phyloP scores from a whole-genome alignment of 495 filamentous ascomycete genomes.

The Neurospora tetraspora region DNA sequence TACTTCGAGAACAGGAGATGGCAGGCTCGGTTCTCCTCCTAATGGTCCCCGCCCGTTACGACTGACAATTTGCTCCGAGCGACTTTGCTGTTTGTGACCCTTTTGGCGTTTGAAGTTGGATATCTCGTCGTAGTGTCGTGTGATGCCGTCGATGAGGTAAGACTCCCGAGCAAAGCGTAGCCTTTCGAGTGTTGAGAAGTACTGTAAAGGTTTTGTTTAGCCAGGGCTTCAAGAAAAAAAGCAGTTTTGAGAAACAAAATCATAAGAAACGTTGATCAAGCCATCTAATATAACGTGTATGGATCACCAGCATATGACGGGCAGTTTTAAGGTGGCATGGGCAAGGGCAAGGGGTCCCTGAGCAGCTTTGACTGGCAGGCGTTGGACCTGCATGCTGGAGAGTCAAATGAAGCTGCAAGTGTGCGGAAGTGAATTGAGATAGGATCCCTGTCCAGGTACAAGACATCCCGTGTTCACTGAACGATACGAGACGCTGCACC shows the following conservation, averaged over 20 bases:
- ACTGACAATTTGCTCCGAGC: slow-evolving; percentile 29
- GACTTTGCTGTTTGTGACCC: slow-evolving; percentile 21
- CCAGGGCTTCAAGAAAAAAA: slow-evolving; percentile 3
- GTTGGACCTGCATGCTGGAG: slow-evolving; percentile 22
- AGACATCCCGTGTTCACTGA: background rate
- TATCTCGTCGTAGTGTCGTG: slow-evolving; percentile 33
- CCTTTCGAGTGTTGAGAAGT: slow-evolving; percentile 57
- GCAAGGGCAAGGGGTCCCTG: slow-evolving; percentile 11
- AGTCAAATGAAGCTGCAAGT: slow-evolving; percentile 15
- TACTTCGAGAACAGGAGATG: slow-evolving; percentile 30
- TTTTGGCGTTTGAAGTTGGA: slow-evolving; percentile 30
- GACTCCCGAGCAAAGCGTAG: slow-evolving; percentile 50
- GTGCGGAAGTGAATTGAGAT: background rate
- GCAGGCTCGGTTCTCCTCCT: background rate
- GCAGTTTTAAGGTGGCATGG: background rate
- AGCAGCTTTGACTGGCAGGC: slow-evolving; percentile 8
- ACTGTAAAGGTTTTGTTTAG: slow-evolving; percentile 32
- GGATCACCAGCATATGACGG: background rate
- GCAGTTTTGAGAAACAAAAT: background rate
- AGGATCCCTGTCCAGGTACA: background rate
- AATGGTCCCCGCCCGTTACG: slow-evolving; percentile 13
- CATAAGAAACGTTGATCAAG: background rate
- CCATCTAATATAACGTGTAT: background rate
- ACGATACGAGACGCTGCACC: background rate
- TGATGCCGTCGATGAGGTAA: slow-evolving; percentile 25